Evolutionary conservation across 2,329 filamentous ascomycete species (phyloP).

Genomic region (Hypoxylon sp.): DNA sequence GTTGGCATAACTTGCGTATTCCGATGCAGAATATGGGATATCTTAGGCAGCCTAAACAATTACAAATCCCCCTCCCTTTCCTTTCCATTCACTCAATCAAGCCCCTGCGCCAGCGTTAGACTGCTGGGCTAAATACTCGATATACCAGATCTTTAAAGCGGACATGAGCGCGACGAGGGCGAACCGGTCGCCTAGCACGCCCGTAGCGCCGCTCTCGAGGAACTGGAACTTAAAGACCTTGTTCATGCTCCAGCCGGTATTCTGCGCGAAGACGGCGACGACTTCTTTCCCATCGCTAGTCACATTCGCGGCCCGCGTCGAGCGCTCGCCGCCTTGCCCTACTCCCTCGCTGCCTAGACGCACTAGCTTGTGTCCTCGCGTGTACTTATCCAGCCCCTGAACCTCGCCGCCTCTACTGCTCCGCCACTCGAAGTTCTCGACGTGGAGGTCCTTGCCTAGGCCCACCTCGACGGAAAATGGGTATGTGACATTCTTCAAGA

Average conservation of each 20-base stretch:
- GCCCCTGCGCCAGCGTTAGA: neutral
- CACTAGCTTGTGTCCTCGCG: conserved; percentile 49
- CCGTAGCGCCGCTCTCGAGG: conserved; percentile 45
- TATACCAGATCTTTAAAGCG: conserved; percentile 46
- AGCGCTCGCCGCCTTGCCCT: conserved; percentile 35
- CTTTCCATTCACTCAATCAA: neutral
- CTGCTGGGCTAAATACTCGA: conserved; percentile 10
- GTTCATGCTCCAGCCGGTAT: conserved; percentile 36
- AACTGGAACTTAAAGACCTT: conserved; percentile 48
- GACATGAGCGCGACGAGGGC: conserved; percentile 44
- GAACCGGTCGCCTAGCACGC: conserved; percentile 46
- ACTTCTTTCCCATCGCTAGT: conserved; percentile 49
- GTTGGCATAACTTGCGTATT: neutral
- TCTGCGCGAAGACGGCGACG: conserved; percentile 45
- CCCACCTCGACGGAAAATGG: conserved; percentile 43
- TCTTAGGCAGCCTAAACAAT: neutral
- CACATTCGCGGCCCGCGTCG: conserved; percentile 25
- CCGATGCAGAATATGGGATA: neutral
- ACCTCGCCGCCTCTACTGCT: conserved; percentile 45
- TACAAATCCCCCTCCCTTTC: neutral
- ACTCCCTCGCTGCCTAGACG: conserved; percentile 31
- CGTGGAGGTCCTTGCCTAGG: conserved; percentile 30
- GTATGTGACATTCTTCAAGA: conserved; percentile 18
- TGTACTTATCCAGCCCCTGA: conserved; percentile 31
- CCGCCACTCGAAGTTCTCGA: conserved; percentile 51